Base-by-base conservation (phyloP, 352 stramenopile genomes). In the Phytophthora pisi region DNA sequence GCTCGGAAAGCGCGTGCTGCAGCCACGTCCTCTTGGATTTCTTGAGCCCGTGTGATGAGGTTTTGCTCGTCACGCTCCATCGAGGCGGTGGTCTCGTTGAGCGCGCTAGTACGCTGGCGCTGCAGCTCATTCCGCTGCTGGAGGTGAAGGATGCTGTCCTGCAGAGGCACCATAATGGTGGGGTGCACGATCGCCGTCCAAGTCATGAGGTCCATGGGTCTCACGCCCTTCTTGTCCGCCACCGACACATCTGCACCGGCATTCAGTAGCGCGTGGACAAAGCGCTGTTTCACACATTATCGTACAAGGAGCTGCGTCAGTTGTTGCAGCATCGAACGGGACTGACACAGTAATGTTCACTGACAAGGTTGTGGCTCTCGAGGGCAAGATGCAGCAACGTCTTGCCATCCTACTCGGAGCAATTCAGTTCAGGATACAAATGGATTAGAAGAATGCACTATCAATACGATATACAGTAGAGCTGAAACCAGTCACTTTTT, bases 151-250 rank as follows among this genome's bases (percentile, higher is more conserved):
- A 68, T 34, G 5, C 54, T 40, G 38, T 74, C 57, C 58, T 76
- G 70, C 30, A 84, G 53, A 6, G 74, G 72, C 47, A 72, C 61
- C 47, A 79, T 70, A 13, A 79, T 51, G 8, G 68, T 59, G 6
- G 76, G 66, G 10, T 79, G 70, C 20, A 76, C 38, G 18, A 68
- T 57, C n/a, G 68, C 52, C 0, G 66, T 79, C 73, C 76, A 81
- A 30, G 61, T 70, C 47, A 73, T 71, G 16, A 75, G 47, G 24
- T 82, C 74, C 57, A 73, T 69, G n/a, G 74, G 54, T 18, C 65
- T 64, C 34, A 76, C 62, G 5, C 74, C 71, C 52, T 76, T 78
- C 47, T 74, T 79, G 61, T 84, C 73, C 20, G 61, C 43, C 13
- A 68, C 51, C 46, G 59, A 46, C 42, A 74, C 52, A 36, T 68